phyloP scores from a whole-genome alignment of 345 rosid species.

The Citrus inodora region DNA sequence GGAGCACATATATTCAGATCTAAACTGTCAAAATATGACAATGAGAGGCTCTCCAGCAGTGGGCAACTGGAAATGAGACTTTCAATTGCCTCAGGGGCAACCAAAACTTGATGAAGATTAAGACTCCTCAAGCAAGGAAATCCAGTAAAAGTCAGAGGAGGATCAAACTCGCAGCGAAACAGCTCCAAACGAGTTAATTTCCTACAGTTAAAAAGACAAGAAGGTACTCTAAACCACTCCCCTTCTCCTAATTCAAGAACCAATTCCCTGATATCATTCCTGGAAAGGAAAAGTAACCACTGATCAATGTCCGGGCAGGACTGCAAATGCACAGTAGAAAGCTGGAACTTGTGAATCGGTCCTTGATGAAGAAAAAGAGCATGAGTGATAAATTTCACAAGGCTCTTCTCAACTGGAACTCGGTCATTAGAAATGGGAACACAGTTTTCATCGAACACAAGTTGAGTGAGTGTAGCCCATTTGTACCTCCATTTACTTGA shows the following conservation, averaged over 20 bases:
- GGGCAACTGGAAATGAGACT: conserved; percentile 73
- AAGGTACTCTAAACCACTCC: conserved; percentile 78
- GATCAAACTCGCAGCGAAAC: conserved; percentile 73
- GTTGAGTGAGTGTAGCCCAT: conserved; percentile 70
- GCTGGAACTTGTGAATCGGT: conserved; percentile 84
- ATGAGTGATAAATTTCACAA: conserved; percentile 58
- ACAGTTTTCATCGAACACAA: conserved; percentile 69
- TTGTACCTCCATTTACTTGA: conserved; percentile 84
- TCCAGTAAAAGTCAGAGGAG: conserved; percentile 65
- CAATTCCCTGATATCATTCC: conserved; percentile 63
- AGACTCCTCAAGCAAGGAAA: conserved; percentile 64
- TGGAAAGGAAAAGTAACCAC: conserved; percentile 90
- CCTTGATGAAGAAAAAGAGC: conserved; percentile 87
- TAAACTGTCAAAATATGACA: conserved; percentile 81
- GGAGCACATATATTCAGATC: conserved; percentile 68
- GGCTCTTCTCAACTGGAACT: conserved; percentile 31
- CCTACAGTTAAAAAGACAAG: conserved; percentile 62
- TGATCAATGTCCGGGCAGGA: conserved; percentile 80
- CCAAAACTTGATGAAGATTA: conserved; percentile 70
- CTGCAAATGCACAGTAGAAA: conserved; percentile 52
- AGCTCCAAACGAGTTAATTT: conserved; percentile 70
- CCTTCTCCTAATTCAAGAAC: conserved; percentile 81
- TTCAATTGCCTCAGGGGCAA: conserved; percentile 74
- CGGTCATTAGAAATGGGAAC: conserved; percentile 31
- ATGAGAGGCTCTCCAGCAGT: conserved; percentile 66